These are phyloP conservation scores for Annona squamosa DNA, from an alignment of 164 flowering plant species.

Conservation along the genomic window DNA sequence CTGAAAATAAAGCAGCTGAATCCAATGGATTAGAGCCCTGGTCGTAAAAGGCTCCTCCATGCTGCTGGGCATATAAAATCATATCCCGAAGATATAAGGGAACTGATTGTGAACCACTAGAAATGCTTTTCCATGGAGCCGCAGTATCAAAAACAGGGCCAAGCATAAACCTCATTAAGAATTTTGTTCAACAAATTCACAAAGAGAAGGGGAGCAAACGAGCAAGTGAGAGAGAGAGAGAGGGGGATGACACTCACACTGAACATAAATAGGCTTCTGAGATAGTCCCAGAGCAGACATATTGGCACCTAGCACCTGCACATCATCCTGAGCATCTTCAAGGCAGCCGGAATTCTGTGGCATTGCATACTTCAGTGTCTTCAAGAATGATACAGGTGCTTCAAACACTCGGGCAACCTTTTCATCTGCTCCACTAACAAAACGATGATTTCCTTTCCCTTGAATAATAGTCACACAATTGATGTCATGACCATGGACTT, in stretches of 20 bases:
- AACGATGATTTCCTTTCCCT: conserved; percentile 83
- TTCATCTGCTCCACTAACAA: conserved; percentile 97
- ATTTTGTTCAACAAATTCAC: background rate
- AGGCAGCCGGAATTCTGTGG: conserved; percentile 21
- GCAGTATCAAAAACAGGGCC: background rate
- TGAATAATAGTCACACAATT: conserved; percentile 73
- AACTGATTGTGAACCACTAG: background rate
- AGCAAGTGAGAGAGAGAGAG: background rate
- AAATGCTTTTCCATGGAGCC: background rate
- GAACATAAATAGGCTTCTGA: conserved; percentile 82
- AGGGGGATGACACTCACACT: conserved; percentile 34
- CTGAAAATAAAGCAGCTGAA: too few relatives aligned
- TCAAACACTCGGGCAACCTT: conserved; percentile 97
- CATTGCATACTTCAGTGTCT: conserved; percentile 59
- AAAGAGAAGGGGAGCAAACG: too few relatives aligned
- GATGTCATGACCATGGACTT: conserved; percentile 97
- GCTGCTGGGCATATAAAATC: too few relatives aligned
- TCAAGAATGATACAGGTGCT: conserved; percentile 86
- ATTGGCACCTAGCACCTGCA: conserved; percentile 89
- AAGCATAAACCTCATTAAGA: background rate
- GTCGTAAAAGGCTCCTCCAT: too few relatives aligned
- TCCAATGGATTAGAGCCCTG: too few relatives aligned
- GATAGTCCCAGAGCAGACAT: conserved; percentile 99
- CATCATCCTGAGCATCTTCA: conserved; percentile 44
- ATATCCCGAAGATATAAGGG: too few relatives aligned